Percentiles rank a stretch among this genome's conserved stretches.
Evolutionary conservation across 2,329 filamentous ascomycete species (phyloP).

Genomic region (Colletotrichum incanum): DNA sequence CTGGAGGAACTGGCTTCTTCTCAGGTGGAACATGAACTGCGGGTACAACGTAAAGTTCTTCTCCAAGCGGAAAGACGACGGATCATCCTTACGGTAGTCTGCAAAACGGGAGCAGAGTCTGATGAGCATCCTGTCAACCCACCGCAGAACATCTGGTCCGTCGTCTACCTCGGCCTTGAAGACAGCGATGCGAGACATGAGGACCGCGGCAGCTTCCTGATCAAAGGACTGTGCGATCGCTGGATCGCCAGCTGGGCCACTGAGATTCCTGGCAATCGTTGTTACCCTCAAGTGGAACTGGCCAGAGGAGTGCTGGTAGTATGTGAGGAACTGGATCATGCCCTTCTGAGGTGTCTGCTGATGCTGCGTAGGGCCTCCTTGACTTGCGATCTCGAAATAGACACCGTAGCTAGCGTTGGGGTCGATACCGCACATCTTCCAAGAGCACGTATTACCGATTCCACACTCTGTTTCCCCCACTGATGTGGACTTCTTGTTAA

Average conservation of each 20-base stretch:
- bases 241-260: constrained; percentile 93
- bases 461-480: constrained; percentile 98
- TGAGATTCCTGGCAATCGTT: constrained; percentile 91
- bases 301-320: constrained; percentile 97
- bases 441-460: constrained; percentile 98
- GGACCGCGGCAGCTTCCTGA: constrained; percentile 95
- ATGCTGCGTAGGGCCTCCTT: constrained; percentile 88
- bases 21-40: constrained; percentile 99
- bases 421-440: constrained; percentile 99
- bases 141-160: constrained; percentile 96
- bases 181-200: constrained; percentile 99
- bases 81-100: constrained; percentile 98
- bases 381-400: constrained; percentile 97
- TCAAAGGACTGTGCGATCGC: constrained; percentile 98
- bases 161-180: constrained; percentile 99
- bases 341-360: constrained; percentile 91
- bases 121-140: constrained; percentile 99
- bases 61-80: constrained; percentile 95
- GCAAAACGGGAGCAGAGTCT: constrained; percentile 96
- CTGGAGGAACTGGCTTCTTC: constrained; percentile 96
- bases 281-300: constrained; percentile 97
- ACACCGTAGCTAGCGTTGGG: constrained; percentile 94
- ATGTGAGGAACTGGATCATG: constrained; percentile 98
- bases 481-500: constrained; percentile 98
- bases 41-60: constrained; percentile 99